phyloP scores from a whole-genome alignment of 768 basidiomycete species.

The Boletales sp. region DNA sequence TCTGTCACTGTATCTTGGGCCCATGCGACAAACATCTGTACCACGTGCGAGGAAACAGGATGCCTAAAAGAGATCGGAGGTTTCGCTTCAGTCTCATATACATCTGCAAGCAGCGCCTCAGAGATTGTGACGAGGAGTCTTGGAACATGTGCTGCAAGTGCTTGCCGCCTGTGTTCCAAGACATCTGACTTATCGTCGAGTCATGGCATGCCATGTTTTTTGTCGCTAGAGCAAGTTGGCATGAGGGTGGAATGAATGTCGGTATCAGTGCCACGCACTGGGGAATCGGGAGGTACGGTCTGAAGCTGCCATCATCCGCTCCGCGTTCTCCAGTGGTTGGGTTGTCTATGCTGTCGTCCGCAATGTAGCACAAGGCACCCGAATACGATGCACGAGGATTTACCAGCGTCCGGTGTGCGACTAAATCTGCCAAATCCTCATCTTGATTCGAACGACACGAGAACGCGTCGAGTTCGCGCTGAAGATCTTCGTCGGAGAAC shows the following conservation, averaged over 20 bases:
- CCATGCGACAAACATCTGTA: no score
- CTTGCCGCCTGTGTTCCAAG: background rate
- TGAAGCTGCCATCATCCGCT: no score
- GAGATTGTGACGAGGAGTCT: conserved; percentile 5
- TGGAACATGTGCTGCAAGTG: background rate
- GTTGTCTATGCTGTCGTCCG: no score
- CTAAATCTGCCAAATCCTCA: conserved; percentile 8
- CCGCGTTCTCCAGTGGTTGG: no score
- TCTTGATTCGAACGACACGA: conserved; percentile 8
- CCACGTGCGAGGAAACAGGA: background rate
- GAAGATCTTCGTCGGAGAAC: conserved; percentile 9
- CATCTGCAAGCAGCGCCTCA: conserved; percentile 5
- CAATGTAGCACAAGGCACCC: no score
- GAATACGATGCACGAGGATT: background rate
- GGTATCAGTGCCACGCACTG: no score
- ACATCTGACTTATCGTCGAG: background rate
- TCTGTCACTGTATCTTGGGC: no score
- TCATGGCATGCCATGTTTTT: background rate
- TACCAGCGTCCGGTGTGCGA: background rate
- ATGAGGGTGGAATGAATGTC: no score
- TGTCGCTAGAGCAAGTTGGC: background rate
- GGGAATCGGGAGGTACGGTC: no score
- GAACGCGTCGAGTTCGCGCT: conserved; percentile 11
- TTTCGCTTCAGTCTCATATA: background rate
- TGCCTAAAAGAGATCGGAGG: conserved; percentile 5